Evolutionary conservation across 2,329 filamentous ascomycete species (phyloP).

Genomic region (Aspergillus sp.): DNA sequence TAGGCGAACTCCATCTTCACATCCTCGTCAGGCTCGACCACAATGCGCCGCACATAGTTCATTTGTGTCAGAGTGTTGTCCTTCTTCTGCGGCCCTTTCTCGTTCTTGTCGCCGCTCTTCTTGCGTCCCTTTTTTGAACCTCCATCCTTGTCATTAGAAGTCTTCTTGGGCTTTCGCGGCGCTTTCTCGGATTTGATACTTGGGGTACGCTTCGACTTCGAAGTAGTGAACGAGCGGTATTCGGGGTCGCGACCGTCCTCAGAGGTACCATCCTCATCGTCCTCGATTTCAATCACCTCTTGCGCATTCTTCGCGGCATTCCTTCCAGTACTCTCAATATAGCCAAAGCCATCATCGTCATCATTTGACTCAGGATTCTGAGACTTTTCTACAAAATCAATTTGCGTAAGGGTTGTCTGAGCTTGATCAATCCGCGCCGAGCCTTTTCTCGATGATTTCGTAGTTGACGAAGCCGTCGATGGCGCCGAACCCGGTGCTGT

Average conservation of each 20-base stretch:
- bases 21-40: slow-evolving; percentile 42
- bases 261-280: slow-evolving; percentile 29
- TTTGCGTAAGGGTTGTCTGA: slow-evolving; percentile 49
- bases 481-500: not conserved
- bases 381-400: slow-evolving; percentile 41
- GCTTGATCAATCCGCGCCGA: slow-evolving; percentile 27
- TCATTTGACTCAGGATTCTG: slow-evolving; percentile 25
- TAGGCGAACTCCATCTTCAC: slow-evolving; percentile 39
- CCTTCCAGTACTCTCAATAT: slow-evolving; percentile 26
- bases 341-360: slow-evolving; percentile 30
- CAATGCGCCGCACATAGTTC: slow-evolving; percentile 44
- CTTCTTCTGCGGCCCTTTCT: slow-evolving; percentile 27
- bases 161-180: slow-evolving; percentile 24
- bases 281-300: slow-evolving; percentile 32
- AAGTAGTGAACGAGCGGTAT: slow-evolving; percentile 21
- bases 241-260: slow-evolving; percentile 32
- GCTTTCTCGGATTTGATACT: slow-evolving; percentile 19
- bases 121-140: slow-evolving; percentile 26
- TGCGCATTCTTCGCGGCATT: slow-evolving; percentile 12
- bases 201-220: slow-evolving; percentile 16
- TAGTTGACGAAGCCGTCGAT: slow-evolving; percentile 22
- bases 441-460: slow-evolving; percentile 26
- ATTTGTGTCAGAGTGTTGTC: slow-evolving; percentile 50
- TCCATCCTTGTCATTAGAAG: slow-evolving; percentile 10
- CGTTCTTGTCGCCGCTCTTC: slow-evolving; percentile 29